These are phyloP conservation scores for Penicillium frequentans DNA, from an alignment of 2,329 filamentous ascomycete genomes.

Conservation along the genomic window DNA sequence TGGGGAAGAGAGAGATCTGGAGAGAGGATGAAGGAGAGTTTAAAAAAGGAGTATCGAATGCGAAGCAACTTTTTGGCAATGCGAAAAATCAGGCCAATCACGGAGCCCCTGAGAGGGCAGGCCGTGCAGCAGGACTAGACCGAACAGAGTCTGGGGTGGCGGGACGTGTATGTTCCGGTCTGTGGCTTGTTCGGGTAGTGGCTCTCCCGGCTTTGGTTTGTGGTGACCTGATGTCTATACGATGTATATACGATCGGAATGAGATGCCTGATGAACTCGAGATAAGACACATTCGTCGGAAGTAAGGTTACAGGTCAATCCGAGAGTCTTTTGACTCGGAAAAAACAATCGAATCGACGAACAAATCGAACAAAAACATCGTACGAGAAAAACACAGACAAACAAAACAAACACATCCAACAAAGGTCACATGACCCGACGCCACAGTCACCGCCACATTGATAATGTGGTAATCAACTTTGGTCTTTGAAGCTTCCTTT, in stretches of 20 bases:
- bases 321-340: background rate
- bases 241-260: background rate
- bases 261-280: background rate
- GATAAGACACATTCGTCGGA: background rate
- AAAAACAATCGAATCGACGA: background rate
- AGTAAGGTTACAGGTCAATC: background rate
- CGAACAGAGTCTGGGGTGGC: conserved; percentile 8
- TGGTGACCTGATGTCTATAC: conserved; percentile 19
- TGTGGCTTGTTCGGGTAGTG: conserved; percentile 21
- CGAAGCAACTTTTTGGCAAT: conserved; percentile 24
- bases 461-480: background rate
- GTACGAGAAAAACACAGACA: background rate
- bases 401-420: background rate
- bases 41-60: conserved; percentile 17
- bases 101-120: conserved; percentile 13
- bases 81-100: conserved; percentile 18
- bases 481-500: background rate
- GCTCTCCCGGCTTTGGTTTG: conserved; percentile 7
- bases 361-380: background rate
- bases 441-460: conserved; percentile 3
- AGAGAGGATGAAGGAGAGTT: conserved; percentile 3
- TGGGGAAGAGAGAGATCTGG: background rate
- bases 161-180: conserved; percentile 12
- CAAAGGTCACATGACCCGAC: conserved; percentile 7
- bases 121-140: conserved; percentile 7